Percentiles rank a stretch among this genome's conserved stretches.
Conservation (phyloP, 257 asterid genomes). For the Petrea volubilis region DNA sequence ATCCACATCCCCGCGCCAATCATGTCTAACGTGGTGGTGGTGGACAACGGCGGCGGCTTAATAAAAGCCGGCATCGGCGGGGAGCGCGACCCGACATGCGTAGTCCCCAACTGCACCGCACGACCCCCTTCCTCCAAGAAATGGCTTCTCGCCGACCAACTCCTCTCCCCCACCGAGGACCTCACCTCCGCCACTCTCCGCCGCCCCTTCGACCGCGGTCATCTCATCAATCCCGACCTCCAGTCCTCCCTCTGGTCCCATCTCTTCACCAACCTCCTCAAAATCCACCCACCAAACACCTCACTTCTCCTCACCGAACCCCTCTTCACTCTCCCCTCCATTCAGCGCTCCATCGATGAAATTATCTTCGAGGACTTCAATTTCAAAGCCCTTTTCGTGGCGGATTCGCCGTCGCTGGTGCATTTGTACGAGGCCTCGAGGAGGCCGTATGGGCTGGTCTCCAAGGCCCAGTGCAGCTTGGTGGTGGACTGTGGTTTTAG, state of each 20-base stretch:
- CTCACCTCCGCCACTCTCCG: conserved; percentile 96
- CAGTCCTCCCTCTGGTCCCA: conserved; percentile 85
- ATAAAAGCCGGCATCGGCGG: conserved; percentile 93
- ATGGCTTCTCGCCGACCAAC: conserved; percentile 79
- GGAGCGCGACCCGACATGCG: conserved; percentile 76
- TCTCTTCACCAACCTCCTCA: conserved; percentile 70
- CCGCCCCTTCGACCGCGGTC: conserved; percentile 95
- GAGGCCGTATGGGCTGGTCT: conserved; percentile 67
- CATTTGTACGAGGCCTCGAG: conserved; percentile 89
- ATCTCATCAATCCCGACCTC: conserved; percentile 87
- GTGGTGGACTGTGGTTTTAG: conserved; percentile 95
- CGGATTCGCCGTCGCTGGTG: conserved; percentile 84
- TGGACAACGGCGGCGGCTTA: conserved; percentile 93
- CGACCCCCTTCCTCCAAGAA: conserved; percentile 84
- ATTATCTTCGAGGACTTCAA: conserved; percentile 83
- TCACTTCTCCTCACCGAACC: conserved; percentile 88
- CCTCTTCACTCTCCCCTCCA: conserved; percentile 82
- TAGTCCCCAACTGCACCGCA: conserved; percentile 89
- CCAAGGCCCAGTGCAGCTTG: conserved; percentile 84
- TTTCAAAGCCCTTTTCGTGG: conserved; percentile 64
- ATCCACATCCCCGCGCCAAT: neutral
- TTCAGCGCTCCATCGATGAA: conserved; percentile 74
- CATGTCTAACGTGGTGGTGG: conserved; percentile 75
- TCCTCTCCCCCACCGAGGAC: conserved; percentile 82
- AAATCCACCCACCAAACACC: conserved; percentile 57